Evolutionary conservation across 306 rosid species (phyloP), one percentile per base, ranked within the genome.

Genomic region (Cucumis hystrix): DNA sequence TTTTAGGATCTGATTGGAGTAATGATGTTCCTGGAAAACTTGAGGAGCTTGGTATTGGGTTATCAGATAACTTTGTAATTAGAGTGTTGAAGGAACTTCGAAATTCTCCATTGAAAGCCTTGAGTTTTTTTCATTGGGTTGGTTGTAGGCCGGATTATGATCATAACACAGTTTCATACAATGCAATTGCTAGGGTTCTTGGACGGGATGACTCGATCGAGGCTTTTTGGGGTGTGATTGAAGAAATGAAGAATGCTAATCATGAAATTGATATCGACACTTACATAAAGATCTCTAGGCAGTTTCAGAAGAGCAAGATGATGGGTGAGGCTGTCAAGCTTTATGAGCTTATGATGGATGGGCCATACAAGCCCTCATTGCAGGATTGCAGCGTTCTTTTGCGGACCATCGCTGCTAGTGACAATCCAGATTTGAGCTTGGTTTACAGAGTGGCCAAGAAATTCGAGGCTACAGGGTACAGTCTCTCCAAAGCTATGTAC

Each of bases 341-440:
- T 79, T 95, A 83, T 62, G 99, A 92, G 89, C 83, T 82, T 77
- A 95, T 92, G 97, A 90, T 95, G 97, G 96, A 92, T 85, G 84
- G 99, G 68, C 82, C 93, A 10, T 90, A 83, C 73, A 79, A 86
- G 85, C 99, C 99, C 57, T 89, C 93, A 1, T 65, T 33, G 45
- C 89, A 80, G 49, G 89, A 92, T 67, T 88, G 93, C 81, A 47
- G 57, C 37, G 0, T 83, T n/a, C 96, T 92, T 84, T 78, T 95
- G 56, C 75, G 81, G 65, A 78, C 69, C 56, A 78, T 90, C 49
- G 77, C 97, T 28, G 75, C 67, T 1, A 39, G 70, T 73, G 89
- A 84, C 54, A 79, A 20, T 28, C 92, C 97, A 5, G 86, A 89
- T 83, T 78, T 86, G 81, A 85, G 84, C 78, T 82, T 95, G 76